phyloP scores from a whole-genome alignment of 345 rosid species.

The Psidium friedrichsthalianum region DNA sequence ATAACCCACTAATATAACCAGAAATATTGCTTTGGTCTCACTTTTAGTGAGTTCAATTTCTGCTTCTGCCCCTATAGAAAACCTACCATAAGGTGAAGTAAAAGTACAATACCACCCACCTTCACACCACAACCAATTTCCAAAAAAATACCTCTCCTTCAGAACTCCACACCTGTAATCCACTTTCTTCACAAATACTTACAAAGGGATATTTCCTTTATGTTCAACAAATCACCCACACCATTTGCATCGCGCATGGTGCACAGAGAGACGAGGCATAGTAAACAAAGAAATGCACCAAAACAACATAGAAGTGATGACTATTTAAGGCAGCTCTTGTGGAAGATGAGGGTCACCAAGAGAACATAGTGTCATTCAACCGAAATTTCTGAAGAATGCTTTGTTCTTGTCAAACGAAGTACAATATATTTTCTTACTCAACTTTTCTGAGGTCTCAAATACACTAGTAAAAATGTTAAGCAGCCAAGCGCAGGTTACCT shows the following conservation, averaged over 20 bases:
- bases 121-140: not conserved
- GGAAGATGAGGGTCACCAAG: not conserved
- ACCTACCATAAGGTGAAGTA: not conserved
- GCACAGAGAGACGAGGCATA: not conserved
- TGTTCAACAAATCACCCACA: not conserved
- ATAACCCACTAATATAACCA: not conserved
- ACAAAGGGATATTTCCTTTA: not conserved
- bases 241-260: not conserved
- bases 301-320: not conserved
- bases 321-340: not conserved
- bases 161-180: not conserved
- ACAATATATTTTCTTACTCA: not conserved
- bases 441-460: not conserved
- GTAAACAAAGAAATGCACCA: not conserved
- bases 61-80: not conserved
- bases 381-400: not conserved
- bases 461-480: not conserved
- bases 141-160: not conserved
- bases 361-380: not conserved
- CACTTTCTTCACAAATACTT: not conserved
- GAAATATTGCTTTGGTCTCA: not conserved
- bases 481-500: not conserved
- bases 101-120: not conserved
- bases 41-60: not conserved
- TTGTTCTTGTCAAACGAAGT: not conserved